Conservation (phyloP, 2,329 filamentous ascomycete genomes). For the Annulohypoxylon truncatum region DNA sequence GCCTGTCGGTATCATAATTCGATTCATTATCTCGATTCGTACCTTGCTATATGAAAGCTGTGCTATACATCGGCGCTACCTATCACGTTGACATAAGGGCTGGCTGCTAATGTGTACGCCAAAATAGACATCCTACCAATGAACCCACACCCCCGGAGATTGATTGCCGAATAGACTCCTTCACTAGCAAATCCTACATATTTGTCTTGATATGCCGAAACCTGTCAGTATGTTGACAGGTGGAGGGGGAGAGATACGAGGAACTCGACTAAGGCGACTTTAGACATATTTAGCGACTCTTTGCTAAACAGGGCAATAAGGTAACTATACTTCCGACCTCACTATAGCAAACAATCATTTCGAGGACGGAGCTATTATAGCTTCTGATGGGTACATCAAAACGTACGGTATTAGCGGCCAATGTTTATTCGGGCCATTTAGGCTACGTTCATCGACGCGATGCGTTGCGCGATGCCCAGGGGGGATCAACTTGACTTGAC, state of each 20-base stretch:
- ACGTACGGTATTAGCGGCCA: not conserved
- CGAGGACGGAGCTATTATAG: not conserved
- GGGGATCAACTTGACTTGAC: not conserved
- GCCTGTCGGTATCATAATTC: no score
- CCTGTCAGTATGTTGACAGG: not conserved
- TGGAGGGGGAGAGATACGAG: not conserved
- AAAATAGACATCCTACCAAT: not conserved
- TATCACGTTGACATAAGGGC: not conserved
- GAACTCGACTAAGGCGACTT: not conserved
- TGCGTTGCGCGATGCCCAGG: not conserved
- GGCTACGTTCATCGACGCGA: not conserved
- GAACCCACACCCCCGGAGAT: not conserved
- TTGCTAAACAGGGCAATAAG: not conserved
- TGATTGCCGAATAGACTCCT: not conserved
- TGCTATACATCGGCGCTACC: not conserved
- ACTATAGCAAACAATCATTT: not conserved
- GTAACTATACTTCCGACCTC: not conserved
- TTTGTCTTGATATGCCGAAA: slow-evolving; percentile 1
- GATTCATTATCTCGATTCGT: no score
- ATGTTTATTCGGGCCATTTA: not conserved
- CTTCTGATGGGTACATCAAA: not conserved
- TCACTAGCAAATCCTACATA: not conserved
- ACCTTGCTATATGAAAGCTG: not conserved
- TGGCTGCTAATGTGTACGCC: not conserved
- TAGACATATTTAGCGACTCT: not conserved